Evolutionary conservation across 1,139 yeast species (phyloP), one percentile per base, ranked within the genome.

Genomic region (Candida gigantensis): DNA sequence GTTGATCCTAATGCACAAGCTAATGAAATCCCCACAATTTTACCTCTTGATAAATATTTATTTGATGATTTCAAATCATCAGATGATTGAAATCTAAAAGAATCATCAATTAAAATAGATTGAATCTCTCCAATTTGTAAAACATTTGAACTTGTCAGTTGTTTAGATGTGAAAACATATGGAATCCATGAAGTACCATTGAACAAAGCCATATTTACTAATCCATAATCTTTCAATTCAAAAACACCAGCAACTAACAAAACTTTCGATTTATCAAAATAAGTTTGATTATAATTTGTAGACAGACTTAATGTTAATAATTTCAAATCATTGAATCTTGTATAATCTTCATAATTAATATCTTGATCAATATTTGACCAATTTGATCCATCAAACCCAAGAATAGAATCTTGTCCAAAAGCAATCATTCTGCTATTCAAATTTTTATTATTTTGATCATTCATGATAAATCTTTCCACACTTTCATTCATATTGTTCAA

Each of bases 1-100:
- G 90, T 77, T 2, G 96, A 79, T 1, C 92, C 96, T 28, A 92
- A 59, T 0, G 97, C 90, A 53, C 92, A 76, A 0, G 97, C 97
- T 40, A 89, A 72, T 0, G 96, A 84, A 25, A 92, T 79, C 21
- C 96, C 83, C 6, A 89, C 95, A 13, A 90, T 89, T 55, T 81
- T 87, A 1, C 97, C 97, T 19, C 46, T 51, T 3, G 72, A 65
- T 43, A 70, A 49, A 3, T 49, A 42, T 14, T 50, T 53, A 9
- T 49, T 43, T 16, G 39, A 43, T 11, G 39, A 44, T 31, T 43
- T 48, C 20, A 69, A 45, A 43, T 65, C 74, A 29, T 59, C 55
- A 3, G 72, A 65, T 0, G 76, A 69, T 38, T 58, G 66, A 42
- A 63, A 62, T 40, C 68, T 53, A 40, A 50, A 65, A 9, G 58